Evolutionary conservation across 176 grass and related monocot genomes (phyloP), one percentile per base, ranked within the genome.

Genomic region (Lolium perenne): DNA sequence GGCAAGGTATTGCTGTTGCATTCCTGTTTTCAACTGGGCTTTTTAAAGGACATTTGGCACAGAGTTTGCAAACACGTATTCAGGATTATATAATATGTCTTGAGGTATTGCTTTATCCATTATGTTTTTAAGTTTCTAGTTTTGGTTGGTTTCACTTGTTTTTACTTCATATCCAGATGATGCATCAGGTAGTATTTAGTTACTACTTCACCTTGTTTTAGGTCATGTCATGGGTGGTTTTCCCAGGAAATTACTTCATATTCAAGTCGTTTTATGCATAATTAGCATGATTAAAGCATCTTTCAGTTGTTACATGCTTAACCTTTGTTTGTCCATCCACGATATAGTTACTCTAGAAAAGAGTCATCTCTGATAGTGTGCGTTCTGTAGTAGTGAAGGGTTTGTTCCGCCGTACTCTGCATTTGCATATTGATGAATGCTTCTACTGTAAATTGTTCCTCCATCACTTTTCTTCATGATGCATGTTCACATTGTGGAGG

Each of bases 81-180:
- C 97, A 99, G 71, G 97, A 99, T 76, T 99, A 99, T 76, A 91
- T 99, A 45, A 99, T 99, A 89, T 99, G 97, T 87, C 89, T 99
- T 56, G 97, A 99, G 97, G 97, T 99, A 71, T 87, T 87, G 76
- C 64, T 83, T 81, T 83, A 68, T 55, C 70, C 71, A 62, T 48
- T 58, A 51, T 86, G 49, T 49, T 83, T 65, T 12, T 71, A n/a
- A 71, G 14, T 17, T 71, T 67, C 80, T 76, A 63, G 21, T 72
- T 82, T 50, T 57, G 49, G 49, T 87, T 74, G 38, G 29, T 83
- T 84, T 84, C 35, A 58, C 32, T 71, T 82, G 23, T 63, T 82
- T 59, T 68, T 26, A 69, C 61, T 59, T 21, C 62, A 48, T 85
- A 81, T 85, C 40, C 40, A 50, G 58, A 26, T 59, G 38, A 74